Base-by-base conservation (phyloP, 1,284 basidiomycete species). In the Apiotrichum sp. region DNA sequence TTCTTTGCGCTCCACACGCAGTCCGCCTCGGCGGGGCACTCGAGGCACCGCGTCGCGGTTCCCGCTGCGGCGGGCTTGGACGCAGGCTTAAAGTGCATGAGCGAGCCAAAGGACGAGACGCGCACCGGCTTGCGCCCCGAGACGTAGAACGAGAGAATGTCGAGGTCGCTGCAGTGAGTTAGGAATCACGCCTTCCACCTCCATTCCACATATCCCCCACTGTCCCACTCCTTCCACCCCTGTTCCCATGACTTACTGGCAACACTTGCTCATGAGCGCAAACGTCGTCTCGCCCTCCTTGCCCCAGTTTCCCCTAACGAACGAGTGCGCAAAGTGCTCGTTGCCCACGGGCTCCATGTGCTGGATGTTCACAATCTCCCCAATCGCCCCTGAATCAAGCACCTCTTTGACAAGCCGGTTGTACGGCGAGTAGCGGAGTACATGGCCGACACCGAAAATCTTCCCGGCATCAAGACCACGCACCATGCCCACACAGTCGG, bases 1-100 rank as follows among this genome's bases (percentile, higher is more conserved):
- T 84, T 86, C 79, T 89, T 89, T 32, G 89, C 88, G 63, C 87
- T 89, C 73, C 90, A 92, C 3, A 87, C 80, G 65, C 89, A 92
- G 38, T 86, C 81, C 32, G 77, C 77, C 72, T 89, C 84, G 16
- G 82, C 77, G 0, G 83, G 78, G 73, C 89, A 92, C 16, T 88
- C 86, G 34, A 87, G 70, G 69, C 89, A 92, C 35, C 84, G 80
- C 6, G 78, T 83, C 0, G 85, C 85, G 39, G 77, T 67, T 3
- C 85, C 86, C 4, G 89, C 88, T 45, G 78, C 79, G 2, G 69
- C 61, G 2, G 89, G 89, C 70, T 92, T 92, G 14, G 74, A 78
- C 5, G 80, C 81, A 62, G 84, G 85, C 62, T 82, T 84, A 75
- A 92, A 92, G 65, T 91, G 89, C 52, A 82, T 81, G 31, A 92